Evolutionary conservation across 345 rosid genomes (phyloP).

Genomic region (Clarkia xantiana): DNA sequence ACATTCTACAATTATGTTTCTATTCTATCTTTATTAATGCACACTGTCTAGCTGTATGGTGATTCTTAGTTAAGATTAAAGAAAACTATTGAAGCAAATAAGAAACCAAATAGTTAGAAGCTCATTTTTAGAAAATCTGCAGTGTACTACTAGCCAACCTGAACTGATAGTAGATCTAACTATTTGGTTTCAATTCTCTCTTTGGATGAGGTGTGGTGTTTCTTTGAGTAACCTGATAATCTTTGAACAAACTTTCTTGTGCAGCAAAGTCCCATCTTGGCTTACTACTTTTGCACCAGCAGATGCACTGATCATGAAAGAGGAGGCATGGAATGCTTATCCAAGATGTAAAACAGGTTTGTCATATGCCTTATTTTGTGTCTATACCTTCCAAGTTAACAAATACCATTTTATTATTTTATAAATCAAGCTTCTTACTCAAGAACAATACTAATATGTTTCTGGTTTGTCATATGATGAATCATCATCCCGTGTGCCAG

Average conservation of each 20-base stretch:
- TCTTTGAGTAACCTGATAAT: background rate
- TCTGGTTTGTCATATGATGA: constrained; percentile 5
- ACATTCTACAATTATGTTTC: too few relatives aligned
- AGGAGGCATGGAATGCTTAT: constrained; percentile 68
- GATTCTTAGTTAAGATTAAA: too few relatives aligned
- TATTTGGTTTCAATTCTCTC: background rate
- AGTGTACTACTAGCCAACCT: too few relatives aligned
- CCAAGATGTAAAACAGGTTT: constrained; percentile 71
- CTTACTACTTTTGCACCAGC: constrained; percentile 44
- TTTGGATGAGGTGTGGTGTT: background rate
- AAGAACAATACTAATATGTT: constrained; percentile 13
- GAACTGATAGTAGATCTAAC: too few relatives aligned
- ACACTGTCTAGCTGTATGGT: background rate
- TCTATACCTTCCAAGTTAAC: too few relatives aligned
- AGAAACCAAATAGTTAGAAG: too few relatives aligned
- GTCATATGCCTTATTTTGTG: background rate
- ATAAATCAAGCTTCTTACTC: constrained; percentile 1
- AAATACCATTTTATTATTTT: background rate
- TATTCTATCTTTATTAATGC: background rate
- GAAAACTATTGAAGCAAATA: too few relatives aligned
- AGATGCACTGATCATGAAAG: constrained; percentile 55
- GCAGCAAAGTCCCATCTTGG: constrained; percentile 69
- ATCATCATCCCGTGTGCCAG: constrained; percentile 19
- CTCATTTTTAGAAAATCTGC: too few relatives aligned
- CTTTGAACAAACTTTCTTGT: constrained; percentile 6